Conservation (phyloP, 176 grass and related monocot species). For the Chloris gayana region DNA sequence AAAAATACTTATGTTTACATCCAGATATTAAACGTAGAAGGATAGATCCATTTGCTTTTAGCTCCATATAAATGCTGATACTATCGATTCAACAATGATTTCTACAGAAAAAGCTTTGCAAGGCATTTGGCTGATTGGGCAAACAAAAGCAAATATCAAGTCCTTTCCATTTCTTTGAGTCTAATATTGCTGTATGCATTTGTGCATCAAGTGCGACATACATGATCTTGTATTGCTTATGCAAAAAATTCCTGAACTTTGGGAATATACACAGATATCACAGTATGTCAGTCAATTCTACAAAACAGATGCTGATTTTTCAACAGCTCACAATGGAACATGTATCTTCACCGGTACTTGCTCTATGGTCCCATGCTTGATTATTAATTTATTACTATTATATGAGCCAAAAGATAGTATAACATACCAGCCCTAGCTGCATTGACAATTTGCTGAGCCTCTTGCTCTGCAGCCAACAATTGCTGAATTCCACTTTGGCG, state of each 20-base stretch:
- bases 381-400: background rate
- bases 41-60: background rate
- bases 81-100: background rate
- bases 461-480: constrained; percentile 88
- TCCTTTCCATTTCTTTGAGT: background rate
- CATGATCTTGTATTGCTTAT: background rate
- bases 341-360: background rate
- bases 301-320: background rate
- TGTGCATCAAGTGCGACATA: background rate
- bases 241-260: background rate
- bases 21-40: background rate
- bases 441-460: constrained; percentile 88
- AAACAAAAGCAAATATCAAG: background rate
- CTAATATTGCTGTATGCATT: background rate
- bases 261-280: background rate
- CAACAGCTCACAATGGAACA: background rate
- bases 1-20: background rate
- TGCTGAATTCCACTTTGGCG: constrained; percentile 90
- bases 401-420: background rate
- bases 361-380: background rate
- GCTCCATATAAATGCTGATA: background rate
- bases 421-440: constrained; percentile 66
- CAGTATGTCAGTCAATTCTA: background rate
- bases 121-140: background rate
- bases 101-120: background rate